A percentile compares a stretch with the other conserved stretches of the same genome.
Conservation (phyloP, 2,329 filamentous ascomycete genomes). For the Zarea fungicola region DNA sequence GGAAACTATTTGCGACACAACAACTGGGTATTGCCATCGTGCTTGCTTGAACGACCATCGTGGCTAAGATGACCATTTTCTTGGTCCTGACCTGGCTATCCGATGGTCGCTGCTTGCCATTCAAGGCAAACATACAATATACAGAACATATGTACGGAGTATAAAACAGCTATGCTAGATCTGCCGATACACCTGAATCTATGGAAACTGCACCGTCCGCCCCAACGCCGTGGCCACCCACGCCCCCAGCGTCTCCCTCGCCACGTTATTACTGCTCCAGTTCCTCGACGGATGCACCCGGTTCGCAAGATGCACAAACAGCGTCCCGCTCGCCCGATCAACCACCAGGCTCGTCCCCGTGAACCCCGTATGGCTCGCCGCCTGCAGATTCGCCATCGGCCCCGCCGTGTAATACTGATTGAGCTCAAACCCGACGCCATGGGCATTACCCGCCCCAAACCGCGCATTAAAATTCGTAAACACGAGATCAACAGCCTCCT, state of each 20-base stretch:
- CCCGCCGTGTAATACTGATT: conserved; percentile 29
- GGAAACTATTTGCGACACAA: too few relatives aligned
- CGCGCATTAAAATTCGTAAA: conserved; percentile 28
- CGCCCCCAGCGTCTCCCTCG: conserved; percentile 17
- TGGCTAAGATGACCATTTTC: too few relatives aligned
- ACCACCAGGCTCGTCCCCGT: conserved; percentile 22
- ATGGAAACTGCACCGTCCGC: conserved; percentile 15
- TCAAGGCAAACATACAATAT: too few relatives aligned
- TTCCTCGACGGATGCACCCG: conserved; percentile 23
- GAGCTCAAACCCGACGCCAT: conserved; percentile 28
- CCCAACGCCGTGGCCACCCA: conserved; percentile 18
- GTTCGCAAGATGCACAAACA: conserved; percentile 19
- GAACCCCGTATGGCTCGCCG: conserved; percentile 22
- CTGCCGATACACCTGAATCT: background rate
- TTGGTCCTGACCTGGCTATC: too few relatives aligned
- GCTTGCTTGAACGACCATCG: too few relatives aligned
- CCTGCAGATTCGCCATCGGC: conserved; percentile 20
- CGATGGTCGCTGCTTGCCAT: too few relatives aligned
- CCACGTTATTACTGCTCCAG: conserved; percentile 26
- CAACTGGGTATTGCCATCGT: too few relatives aligned
- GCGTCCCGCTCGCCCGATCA: conserved; percentile 18
- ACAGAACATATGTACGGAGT: too few relatives aligned
- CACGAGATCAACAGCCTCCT: conserved; percentile 25
- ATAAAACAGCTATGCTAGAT: background rate
- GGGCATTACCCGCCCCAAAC: conserved; percentile 22